These are phyloP conservation scores for Calamus simplicifolius DNA, from an alignment of 176 grass and related monocot species.

Conservation along the genomic window DNA sequence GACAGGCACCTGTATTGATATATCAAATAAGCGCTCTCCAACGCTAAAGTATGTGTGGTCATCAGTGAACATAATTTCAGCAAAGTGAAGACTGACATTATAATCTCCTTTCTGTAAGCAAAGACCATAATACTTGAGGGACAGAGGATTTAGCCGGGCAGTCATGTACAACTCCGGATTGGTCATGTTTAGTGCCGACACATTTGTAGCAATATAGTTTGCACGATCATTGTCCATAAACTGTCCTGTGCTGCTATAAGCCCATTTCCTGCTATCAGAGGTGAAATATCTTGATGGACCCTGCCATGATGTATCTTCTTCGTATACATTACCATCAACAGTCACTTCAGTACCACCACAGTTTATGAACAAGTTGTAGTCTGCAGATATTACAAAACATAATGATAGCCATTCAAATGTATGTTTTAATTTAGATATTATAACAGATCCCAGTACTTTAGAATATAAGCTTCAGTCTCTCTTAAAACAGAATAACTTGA, in stretches of 20 bases:
- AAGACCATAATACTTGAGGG: constrained; percentile 76
- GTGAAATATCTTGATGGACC: constrained; percentile 51
- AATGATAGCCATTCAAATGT: constrained; percentile 13
- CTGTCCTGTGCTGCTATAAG: constrained; percentile 83
- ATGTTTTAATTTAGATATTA: neutral
- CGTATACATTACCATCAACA: constrained; percentile 32
- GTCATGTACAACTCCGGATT: constrained; percentile 62
- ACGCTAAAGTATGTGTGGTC: constrained; percentile 62
- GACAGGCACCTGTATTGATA: constrained; percentile 66
- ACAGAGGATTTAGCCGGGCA: constrained; percentile 72
- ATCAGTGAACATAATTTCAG: constrained; percentile 77
- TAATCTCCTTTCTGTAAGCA: constrained; percentile 83
- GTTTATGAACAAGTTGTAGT: constrained; percentile 73
- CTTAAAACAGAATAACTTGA: neutral
- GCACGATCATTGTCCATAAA: constrained; percentile 56
- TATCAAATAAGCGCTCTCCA: constrained; percentile 74
- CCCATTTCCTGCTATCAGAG: constrained; percentile 45
- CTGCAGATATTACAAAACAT: constrained; percentile 34
- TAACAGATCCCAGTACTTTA: neutral
- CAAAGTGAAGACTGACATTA: constrained; percentile 61
- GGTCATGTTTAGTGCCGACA: constrained; percentile 28
- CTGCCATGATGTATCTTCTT: constrained; percentile 56
- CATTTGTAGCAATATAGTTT: constrained; percentile 64
- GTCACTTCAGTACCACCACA: constrained; percentile 57
- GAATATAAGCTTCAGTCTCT: no score